These are phyloP conservation scores for Pilobolus umbonatus DNA, from an alignment of 192 early-diverging fungal species.

Conservation along the genomic window DNA sequence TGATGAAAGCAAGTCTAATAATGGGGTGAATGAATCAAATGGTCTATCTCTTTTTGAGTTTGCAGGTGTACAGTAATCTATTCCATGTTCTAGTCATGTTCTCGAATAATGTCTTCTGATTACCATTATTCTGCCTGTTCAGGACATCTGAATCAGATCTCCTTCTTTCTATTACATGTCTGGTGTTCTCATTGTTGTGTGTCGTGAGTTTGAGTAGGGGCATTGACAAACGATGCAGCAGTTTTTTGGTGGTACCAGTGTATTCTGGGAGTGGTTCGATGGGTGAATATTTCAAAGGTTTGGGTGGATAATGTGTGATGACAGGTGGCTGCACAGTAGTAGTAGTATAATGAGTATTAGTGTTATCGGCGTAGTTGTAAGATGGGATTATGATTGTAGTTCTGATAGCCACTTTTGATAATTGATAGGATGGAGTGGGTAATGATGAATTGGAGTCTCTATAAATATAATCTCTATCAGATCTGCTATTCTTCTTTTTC, in stretches of 20 bases:
- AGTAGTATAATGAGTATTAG: constrained; percentile 14
- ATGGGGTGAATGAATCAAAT: too few relatives aligned
- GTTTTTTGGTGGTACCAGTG: neutral
- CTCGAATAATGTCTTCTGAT: neutral
- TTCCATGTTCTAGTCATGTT: constrained; percentile 1
- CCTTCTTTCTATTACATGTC: constrained; percentile 2
- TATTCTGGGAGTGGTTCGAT: constrained; percentile 19
- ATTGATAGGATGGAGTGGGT: constrained; percentile 5
- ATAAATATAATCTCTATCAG: neutral
- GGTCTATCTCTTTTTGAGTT: constrained; percentile 6
- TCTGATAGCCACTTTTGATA: constrained; percentile 25
- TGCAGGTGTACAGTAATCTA: neutral
- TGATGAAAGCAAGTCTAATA: too few relatives aligned
- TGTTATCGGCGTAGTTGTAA: too few relatives aligned
- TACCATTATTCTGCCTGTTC: neutral
- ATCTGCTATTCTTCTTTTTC: constrained; percentile 14
- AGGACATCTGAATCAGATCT: constrained; percentile 7
- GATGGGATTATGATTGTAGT: constrained; percentile 25
- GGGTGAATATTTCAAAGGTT: constrained; percentile 28
- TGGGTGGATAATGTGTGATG: constrained; percentile 31
- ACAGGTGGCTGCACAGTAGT: constrained; percentile 23
- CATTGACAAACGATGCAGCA: constrained; percentile 1
- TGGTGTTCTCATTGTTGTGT: neutral
- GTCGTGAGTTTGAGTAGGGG: constrained; percentile 1
- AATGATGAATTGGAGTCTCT: constrained; percentile 1